phyloP scores from a whole-genome alignment of 1,284 basidiomycete species.

The Rhodotorula sp. region DNA sequence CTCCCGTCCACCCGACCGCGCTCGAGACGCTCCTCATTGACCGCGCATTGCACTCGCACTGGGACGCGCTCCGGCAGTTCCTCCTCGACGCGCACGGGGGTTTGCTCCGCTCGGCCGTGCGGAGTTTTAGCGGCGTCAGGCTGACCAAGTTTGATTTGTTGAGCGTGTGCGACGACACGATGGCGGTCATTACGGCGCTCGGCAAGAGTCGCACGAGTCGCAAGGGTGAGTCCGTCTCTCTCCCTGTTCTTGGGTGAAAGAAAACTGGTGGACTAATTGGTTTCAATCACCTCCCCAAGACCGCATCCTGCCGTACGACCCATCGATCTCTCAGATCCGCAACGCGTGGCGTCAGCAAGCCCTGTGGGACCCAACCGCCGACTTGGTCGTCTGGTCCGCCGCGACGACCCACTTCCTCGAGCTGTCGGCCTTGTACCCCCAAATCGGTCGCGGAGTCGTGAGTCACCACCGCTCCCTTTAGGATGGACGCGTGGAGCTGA shows the following conservation, averaged over 20 bases:
- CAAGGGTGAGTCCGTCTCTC: constrained; percentile 6
- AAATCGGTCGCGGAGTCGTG: constrained; percentile 24
- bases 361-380: constrained; percentile 18
- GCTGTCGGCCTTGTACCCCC: constrained; percentile 25
- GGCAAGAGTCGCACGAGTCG: constrained; percentile 19
- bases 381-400: constrained; percentile 29
- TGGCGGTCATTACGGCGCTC: constrained; percentile 25
- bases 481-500: no score
- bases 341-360: constrained; percentile 33
- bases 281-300: constrained; percentile 7
- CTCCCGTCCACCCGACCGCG: constrained; percentile 19
- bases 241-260: no score
- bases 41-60: constrained; percentile 19
- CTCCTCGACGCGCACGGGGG: constrained; percentile 30
- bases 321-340: constrained; percentile 25
- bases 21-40: constrained; percentile 35
- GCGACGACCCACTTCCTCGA: constrained; percentile 40
- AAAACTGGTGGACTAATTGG: no score
- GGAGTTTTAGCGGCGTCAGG: constrained; percentile 26
- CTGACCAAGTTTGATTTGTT: constrained; percentile 24
- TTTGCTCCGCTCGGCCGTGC: constrained; percentile 28
- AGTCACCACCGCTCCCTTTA: not conserved
- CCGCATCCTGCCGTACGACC: constrained; percentile 39
- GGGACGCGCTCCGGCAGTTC: constrained; percentile 30
- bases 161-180: constrained; percentile 34